Evolutionary conservation across 306 rosid genomes (phyloP), one percentile per base, ranked within the genome.

Genomic region (Citrullus mucosospermus): DNA sequence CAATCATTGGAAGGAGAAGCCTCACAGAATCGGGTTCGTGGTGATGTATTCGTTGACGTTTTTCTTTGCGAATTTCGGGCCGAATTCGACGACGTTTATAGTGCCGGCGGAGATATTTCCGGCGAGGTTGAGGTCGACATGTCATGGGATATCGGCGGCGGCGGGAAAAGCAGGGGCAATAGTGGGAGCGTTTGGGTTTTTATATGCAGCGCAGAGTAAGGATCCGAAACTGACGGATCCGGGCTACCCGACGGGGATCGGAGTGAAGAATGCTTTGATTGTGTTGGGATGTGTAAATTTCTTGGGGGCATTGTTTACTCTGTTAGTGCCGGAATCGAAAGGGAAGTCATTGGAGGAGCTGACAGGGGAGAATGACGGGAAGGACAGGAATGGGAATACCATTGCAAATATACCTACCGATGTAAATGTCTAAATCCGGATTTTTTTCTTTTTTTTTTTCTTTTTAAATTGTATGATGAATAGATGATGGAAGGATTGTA

Each of bases 71-170:
- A 80, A 75, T 32, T 80, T 80, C 18, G 83, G 83, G 15, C 83
- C 80, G 2, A 75, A 81, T 28, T 50, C 83, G 2, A 74, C 83
- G 4, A 81, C 80, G 11, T 81, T 75, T 14, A 75, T 81, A 4
- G 83, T 81, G 32, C 76, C 76, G 5, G 80, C 83, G 0, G 80
- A 75, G 62, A 81, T 62, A 18, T 81, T 81, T n/a, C 80, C 80
- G 4, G 80, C 80, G n/a, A 63, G 41, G 80, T 34, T 81, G 22
- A 53, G 80, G 46, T 75, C 83, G n/a, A 75, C 83, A 1, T 75
- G 83, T 14, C 83, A 81, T 53, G 83, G 80, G 34, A 81, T 81
- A 81, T 75, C 76, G 6, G 83, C 83, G 13, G 80, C 83, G 2
- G 7, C 75, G 2, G 83, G 75, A 20, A 80, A 74, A 18, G 79